Evolutionary conservation across 345 rosid genomes (phyloP).

Genomic region (Cardiospermum halicacabum): DNA sequence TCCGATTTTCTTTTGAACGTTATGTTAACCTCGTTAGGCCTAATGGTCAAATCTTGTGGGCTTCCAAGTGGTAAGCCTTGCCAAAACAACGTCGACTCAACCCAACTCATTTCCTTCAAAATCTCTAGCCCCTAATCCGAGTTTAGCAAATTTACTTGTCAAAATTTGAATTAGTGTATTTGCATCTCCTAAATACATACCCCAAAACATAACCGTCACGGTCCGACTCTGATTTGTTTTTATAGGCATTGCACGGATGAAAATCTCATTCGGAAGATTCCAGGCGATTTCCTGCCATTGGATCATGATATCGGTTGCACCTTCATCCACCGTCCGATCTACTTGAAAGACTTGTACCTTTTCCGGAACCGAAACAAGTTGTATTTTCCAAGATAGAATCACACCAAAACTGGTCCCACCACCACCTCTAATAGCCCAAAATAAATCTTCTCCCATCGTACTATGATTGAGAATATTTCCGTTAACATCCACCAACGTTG

Average conservation of each 20-base stretch:
- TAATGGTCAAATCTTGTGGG: slow-evolving; percentile 15
- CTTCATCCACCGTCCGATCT: slow-evolving; percentile 33
- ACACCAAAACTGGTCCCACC: slow-evolving; percentile 75
- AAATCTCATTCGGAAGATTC: slow-evolving; percentile 35
- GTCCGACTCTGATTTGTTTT: slow-evolving; percentile 9
- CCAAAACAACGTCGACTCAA: slow-evolving; percentile 32
- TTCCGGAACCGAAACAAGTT: slow-evolving; percentile 51
- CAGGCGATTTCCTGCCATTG: slow-evolving; percentile 48
- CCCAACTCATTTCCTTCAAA: slow-evolving; percentile 48
- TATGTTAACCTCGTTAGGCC: slow-evolving; percentile 12
- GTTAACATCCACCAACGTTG: slow-evolving; percentile 44
- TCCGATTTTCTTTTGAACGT: slow-evolving; percentile 44
- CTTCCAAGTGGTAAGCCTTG: not conserved
- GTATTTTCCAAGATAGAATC: slow-evolving; percentile 41
- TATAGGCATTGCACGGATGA: slow-evolving; percentile 21
- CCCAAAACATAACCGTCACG: slow-evolving; percentile 20
- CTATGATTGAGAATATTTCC: slow-evolving; percentile 51
- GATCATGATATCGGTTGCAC: slow-evolving; percentile 42
- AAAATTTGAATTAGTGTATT: slow-evolving; percentile 17
- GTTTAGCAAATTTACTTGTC: slow-evolving; percentile 27
- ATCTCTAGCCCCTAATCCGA: slow-evolving; percentile 28
- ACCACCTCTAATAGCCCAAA: slow-evolving; percentile 73
- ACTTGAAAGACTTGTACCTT: slow-evolving; percentile 45
- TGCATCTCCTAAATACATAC: slow-evolving; percentile 36
- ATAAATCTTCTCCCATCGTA: slow-evolving; percentile 68